Evolutionary conservation across 208 protist genomes (phyloP), one percentile per base, ranked within the genome.

Genomic region (Trypanosoma lewisi): DNA sequence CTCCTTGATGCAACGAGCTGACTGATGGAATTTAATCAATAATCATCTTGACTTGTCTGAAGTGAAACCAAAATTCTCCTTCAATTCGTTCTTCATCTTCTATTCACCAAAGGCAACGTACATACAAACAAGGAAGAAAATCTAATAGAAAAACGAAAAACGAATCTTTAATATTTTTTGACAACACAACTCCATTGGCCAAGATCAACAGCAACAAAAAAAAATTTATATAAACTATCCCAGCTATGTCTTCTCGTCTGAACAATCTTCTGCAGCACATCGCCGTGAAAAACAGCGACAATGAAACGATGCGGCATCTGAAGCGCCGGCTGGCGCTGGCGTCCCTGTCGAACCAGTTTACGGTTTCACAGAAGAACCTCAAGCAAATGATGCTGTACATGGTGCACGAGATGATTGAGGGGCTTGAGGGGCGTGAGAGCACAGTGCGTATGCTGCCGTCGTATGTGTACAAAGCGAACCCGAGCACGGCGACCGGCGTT

Each of bases 371-470:
- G 19, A 67, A 80, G 51, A 76, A 78, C 55, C 55, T 94, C 62
- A 80, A 87, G 71, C 67, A 90, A 77, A 68, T 90, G 17, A 69
- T 75, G 37, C 51, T 88, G 64, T 85, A 83, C 75, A 89, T 94
- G 79, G 70, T 91, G 51, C 70, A 85, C 68, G 87, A 91, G 75
- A 94, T 94, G 87, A 61, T 89, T 36, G 76, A 87, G 69, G 87
- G 87, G 27, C 75, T 94, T 2, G 78, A 91, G 73, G 86, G 82
- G 47, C 75, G 82, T 54, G 61, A 70, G 51, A 86, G 80, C 74
- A 91, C 83, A 25, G 47, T 95, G 33, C 79, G 77, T 54, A 95
- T 95, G 89, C 83, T 95, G 52, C 89, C 89, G 34, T 88, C 82
- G 14, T 95, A 83, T 63, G 80, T 95, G 50, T 91, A 86, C 74